Evolutionary conservation across 2,329 filamentous ascomycete species (phyloP).

Genomic region (Botrytis pseudocinerea): DNA sequence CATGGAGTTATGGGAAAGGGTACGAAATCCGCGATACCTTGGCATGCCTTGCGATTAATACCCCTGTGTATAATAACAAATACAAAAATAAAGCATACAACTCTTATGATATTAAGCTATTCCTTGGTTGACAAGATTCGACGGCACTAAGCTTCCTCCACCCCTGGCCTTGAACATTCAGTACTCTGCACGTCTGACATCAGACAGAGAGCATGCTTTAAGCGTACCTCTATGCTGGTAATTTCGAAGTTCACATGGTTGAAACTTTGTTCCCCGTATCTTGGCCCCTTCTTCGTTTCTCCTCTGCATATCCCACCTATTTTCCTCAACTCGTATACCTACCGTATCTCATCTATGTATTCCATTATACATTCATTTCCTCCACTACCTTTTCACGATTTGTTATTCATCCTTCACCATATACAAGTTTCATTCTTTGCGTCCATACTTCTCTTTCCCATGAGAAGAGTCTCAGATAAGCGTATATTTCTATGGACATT

Average conservation of each 20-base stretch:
- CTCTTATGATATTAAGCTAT: neutral
- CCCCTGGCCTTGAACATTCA: neutral
- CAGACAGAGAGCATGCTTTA: neutral
- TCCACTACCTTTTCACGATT: neutral
- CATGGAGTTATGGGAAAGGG: conserved; percentile 14
- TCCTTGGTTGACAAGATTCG: neutral
- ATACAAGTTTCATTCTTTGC: too few relatives aligned
- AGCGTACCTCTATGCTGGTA: neutral
- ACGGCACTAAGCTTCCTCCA: neutral
- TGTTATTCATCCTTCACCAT: neutral
- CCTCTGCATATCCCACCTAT: neutral
- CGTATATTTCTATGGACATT: neutral
- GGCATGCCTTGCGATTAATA: conserved; percentile 3
- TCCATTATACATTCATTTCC: neutral
- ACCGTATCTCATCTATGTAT: neutral
- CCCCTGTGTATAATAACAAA: conserved; percentile 15
- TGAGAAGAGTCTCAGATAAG: neutral
- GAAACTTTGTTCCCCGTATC: neutral
- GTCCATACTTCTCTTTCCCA: too few relatives aligned
- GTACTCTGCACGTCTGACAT: neutral
- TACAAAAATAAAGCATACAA: neutral
- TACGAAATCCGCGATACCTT: conserved; percentile 8
- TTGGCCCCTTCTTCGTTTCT: neutral
- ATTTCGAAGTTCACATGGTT: neutral
- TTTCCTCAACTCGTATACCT: neutral